These are phyloP conservation scores for Knufia fluminis DNA, from an alignment of 2,329 filamentous ascomycete species.

Conservation along the genomic window DNA sequence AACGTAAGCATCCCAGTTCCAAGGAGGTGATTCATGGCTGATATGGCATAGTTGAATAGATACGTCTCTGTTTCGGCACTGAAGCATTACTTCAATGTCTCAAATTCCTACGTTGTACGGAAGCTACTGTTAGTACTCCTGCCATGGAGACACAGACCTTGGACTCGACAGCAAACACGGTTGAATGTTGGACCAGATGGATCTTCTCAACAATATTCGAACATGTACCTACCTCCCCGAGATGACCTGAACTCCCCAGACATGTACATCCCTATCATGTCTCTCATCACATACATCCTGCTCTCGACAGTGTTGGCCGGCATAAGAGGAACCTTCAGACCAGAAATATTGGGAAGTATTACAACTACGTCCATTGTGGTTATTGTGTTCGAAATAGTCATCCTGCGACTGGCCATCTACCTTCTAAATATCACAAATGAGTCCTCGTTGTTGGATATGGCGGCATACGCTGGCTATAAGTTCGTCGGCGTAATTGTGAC, in stretches of 20 bases:
- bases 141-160: constrained; percentile 94
- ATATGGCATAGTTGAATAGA: constrained; percentile 52
- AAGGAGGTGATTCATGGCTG: constrained; percentile 10
- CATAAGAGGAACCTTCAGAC: constrained; percentile 82
- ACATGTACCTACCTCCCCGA: constrained; percentile 71
- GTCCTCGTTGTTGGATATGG: constrained; percentile 82
- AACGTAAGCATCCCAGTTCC: constrained; percentile 54
- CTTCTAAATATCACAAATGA: constrained; percentile 89
- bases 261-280: constrained; percentile 99
- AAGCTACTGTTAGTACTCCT: constrained; percentile 92
- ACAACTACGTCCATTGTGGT: constrained; percentile 76
- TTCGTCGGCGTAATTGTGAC: constrained; percentile 95
- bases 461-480: constrained; percentile 97
- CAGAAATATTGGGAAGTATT: constrained; percentile 82
- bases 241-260: constrained; percentile 97
- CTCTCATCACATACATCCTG: constrained; percentile 92
- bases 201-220: constrained; percentile 45
- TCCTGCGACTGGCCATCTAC: constrained; percentile 86
- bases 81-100: constrained; percentile 99
- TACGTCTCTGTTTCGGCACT: constrained; percentile 88
- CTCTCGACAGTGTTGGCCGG: constrained; percentile 85
- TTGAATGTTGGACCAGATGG: constrained; percentile 44
- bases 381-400: constrained; percentile 78
- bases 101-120: constrained; percentile 89
- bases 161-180: constrained; percentile 76